A percentile compares a stretch with the other conserved stretches of the same genome.
Evolutionary conservation across 2,329 filamentous ascomycete genomes (phyloP).

Genomic region (Alternaria postmessia): DNA sequence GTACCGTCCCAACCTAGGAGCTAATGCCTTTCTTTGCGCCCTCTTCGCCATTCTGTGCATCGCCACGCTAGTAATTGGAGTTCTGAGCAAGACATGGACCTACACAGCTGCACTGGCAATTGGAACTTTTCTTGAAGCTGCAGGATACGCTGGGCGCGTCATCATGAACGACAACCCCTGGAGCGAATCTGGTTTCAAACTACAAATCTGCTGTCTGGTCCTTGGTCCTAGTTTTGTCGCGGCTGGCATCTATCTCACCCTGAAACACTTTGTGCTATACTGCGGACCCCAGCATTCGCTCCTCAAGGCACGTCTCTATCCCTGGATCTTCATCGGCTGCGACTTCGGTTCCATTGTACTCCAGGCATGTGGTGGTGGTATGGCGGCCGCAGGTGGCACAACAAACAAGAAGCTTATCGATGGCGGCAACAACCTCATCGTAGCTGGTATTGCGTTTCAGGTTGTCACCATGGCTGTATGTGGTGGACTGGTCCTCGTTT

Average conservation of each 20-base stretch:
- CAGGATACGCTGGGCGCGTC: constrained; percentile 55
- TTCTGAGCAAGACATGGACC: constrained; percentile 49
- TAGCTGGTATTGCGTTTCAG: constrained; percentile 64
- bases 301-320: constrained; percentile 56
- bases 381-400: constrained; percentile 55
- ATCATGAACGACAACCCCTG: constrained; percentile 55
- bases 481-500: constrained; percentile 48
- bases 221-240: constrained; percentile 56
- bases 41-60: constrained; percentile 33
- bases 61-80: constrained; percentile 25
- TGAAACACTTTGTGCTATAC: constrained; percentile 57
- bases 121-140: constrained; percentile 53
- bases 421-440: constrained; percentile 62
- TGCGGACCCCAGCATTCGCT: constrained; percentile 54
- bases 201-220: constrained; percentile 55
- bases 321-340: constrained; percentile 65
- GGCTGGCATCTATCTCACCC: constrained; percentile 57
- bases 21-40: constrained; percentile 50
- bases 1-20: constrained; percentile 50
- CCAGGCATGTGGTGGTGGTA: constrained; percentile 64
- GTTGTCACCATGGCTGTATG: constrained; percentile 62
- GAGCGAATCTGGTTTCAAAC: constrained; percentile 52
- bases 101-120: constrained; percentile 53
- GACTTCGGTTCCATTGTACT: constrained; percentile 64
- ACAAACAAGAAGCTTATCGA: constrained; percentile 46